Conservation (phyloP, 2,329 filamentous ascomycete species). For the Calonectria ilicicola region DNA sequence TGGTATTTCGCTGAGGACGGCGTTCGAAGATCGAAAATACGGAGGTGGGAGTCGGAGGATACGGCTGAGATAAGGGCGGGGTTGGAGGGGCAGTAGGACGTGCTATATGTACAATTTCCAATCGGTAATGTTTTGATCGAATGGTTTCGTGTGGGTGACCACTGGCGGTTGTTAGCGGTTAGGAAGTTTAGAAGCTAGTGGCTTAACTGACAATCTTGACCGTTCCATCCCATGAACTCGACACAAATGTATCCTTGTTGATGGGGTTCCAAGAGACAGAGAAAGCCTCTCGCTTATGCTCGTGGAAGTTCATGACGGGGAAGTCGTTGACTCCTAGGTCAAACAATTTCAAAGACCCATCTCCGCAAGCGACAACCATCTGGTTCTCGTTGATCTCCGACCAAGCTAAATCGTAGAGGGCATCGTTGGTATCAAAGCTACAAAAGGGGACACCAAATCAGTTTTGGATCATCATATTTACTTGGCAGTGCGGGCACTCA, state of each 20-base stretch:
- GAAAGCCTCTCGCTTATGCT: constrained; percentile 94
- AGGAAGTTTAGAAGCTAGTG: background rate
- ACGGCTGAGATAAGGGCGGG: constrained; percentile 89
- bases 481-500: background rate
- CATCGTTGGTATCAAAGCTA: constrained; percentile 97
- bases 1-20: constrained; percentile 90
- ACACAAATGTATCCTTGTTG: constrained; percentile 90
- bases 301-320: constrained; percentile 91
- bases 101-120: constrained; percentile 93
- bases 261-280: constrained; percentile 93
- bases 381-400: constrained; percentile 98
- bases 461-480: background rate
- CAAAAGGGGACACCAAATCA: constrained; percentile 7
- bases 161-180: constrained; percentile 58
- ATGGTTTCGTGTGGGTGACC: constrained; percentile 82
- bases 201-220: constrained; percentile 78
- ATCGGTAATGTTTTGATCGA: constrained; percentile 90
- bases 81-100: constrained; percentile 90
- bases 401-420: constrained; percentile 95
- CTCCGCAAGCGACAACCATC: constrained; percentile 87
- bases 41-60: constrained; percentile 87
- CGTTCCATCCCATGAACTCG: constrained; percentile 95
- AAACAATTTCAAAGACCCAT: constrained; percentile 95
- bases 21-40: constrained; percentile 91
- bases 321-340: constrained; percentile 86